Percentiles rank a stretch among this genome's conserved stretches.
phyloP scores from a whole-genome alignment of 768 basidiomycete species.

The Amanita pseudoporphyria region DNA sequence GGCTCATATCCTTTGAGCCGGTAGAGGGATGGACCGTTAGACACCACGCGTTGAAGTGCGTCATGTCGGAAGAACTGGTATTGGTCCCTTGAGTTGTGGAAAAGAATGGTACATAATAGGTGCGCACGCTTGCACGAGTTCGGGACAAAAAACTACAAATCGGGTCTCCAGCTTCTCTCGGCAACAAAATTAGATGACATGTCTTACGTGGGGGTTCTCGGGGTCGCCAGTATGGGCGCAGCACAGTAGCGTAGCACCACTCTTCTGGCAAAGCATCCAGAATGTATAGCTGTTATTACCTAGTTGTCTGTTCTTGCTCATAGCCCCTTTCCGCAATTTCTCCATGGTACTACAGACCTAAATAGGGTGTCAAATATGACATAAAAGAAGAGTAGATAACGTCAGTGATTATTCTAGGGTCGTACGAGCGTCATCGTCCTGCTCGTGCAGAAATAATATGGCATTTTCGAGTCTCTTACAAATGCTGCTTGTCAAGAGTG shows the following conservation, averaged over 20 bases:
- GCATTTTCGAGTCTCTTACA: constrained; percentile 27
- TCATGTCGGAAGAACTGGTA: constrained; percentile 23
- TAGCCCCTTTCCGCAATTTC: constrained; percentile 26
- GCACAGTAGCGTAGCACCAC: constrained; percentile 42
- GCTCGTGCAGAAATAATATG: constrained; percentile 35
- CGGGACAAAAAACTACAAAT: constrained; percentile 50
- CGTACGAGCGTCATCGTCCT: constrained; percentile 22
- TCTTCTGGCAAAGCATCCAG: constrained; percentile 50
- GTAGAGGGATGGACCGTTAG: constrained; percentile 11
- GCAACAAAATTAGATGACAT: not conserved
- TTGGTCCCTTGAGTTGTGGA: constrained; percentile 51
- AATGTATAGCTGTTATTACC: constrained; percentile 23
- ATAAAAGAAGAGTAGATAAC: constrained; percentile 25
- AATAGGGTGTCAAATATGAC: not conserved
- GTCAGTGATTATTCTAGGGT: constrained; percentile 26
- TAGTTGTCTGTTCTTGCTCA: constrained; percentile 23
- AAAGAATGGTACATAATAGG: constrained; percentile 51
- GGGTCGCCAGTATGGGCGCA: constrained; percentile 21
- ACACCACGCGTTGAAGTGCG: not conserved
- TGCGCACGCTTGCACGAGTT: constrained; percentile 35
- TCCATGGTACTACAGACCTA: constrained; percentile 37
- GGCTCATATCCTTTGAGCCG: constrained; percentile 1
- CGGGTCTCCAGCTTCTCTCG: not conserved
- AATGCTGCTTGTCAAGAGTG: constrained; percentile 30
- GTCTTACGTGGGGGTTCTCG: constrained; percentile 37